Evolutionary conservation across 1,284 basidiomycete genomes (phyloP).

Genomic region (Leccinum subatratum): DNA sequence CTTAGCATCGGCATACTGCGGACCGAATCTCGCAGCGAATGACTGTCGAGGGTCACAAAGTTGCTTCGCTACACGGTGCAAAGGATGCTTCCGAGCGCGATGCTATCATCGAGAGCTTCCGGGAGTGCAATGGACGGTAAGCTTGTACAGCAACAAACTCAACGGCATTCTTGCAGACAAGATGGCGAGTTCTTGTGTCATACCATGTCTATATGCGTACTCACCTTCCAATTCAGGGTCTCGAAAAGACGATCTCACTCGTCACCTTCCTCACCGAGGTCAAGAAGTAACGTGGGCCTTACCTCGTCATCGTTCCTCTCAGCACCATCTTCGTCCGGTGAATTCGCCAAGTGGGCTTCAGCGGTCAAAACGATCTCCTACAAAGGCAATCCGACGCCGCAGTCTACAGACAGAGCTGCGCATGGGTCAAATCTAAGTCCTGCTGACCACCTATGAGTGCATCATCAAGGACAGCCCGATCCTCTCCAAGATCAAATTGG

Average conservation of each 20-base stretch:
- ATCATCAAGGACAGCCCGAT: slow-evolving; percentile 96
- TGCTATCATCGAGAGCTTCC: slow-evolving; percentile 89
- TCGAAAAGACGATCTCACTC: slow-evolving; percentile 94
- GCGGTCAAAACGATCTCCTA: slow-evolving; percentile 81
- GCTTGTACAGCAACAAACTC: slow-evolving; percentile 96
- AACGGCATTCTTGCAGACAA: slow-evolving; percentile 97
- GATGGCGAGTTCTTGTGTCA: slow-evolving; percentile 62
- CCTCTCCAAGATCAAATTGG: slow-evolving; percentile 91
- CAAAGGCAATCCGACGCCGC: slow-evolving; percentile 87
- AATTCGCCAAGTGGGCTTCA: slow-evolving; percentile 98
- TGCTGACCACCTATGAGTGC: slow-evolving; percentile 98
- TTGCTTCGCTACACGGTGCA: slow-evolving; percentile 92
- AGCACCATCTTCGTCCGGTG: slow-evolving; percentile 98
- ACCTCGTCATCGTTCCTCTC: slow-evolving; percentile 95
- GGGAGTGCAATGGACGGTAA: slow-evolving; percentile 98
- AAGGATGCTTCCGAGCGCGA: slow-evolving; percentile 90
- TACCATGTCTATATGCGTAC: slow-evolving; percentile 8
- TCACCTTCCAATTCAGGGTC: slow-evolving; percentile 59
- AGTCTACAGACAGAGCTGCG: slow-evolving; percentile 72
- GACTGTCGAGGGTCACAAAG: slow-evolving; percentile 91
- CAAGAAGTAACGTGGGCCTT: slow-evolving; percentile 90
- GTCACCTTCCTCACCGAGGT: slow-evolving; percentile 93
- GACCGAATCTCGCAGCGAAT: slow-evolving; percentile 90
- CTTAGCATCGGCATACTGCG: slow-evolving; percentile 82
- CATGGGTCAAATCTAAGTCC: slow-evolving; percentile 85